Evolutionary conservation across 2,329 filamentous ascomycete genomes (phyloP).

Genomic region (Apiospora marii): DNA sequence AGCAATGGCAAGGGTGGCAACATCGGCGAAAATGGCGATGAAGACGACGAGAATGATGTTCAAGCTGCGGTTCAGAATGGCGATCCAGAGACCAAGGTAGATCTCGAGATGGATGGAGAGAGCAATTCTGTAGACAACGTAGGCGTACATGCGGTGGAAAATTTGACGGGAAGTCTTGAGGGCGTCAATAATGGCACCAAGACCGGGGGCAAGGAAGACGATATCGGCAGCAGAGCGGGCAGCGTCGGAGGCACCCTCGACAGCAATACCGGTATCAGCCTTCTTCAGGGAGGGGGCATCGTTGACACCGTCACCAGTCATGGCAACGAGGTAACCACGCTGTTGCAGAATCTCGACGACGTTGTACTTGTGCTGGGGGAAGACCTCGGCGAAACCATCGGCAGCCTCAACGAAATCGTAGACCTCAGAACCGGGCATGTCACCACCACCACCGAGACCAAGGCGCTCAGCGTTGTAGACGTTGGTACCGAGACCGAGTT

Average conservation of each 20-base stretch:
- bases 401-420: conserved; percentile 96
- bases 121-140: conserved; percentile 94
- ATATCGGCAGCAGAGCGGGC: conserved; percentile 92
- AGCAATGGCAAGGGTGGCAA: conserved; percentile 89
- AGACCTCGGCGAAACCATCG: conserved; percentile 93
- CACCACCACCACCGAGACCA: conserved; percentile 86
- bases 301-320: conserved; percentile 97
- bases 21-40: conserved; percentile 93
- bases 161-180: conserved; percentile 94
- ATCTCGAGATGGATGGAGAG: conserved; percentile 91
- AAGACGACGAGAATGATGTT: conserved; percentile 91
- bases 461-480: conserved; percentile 94
- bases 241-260: conserved; percentile 90
- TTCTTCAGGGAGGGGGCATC: conserved; percentile 93
- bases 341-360: conserved; percentile 93
- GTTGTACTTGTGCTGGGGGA: conserved; percentile 95
- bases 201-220: conserved; percentile 89
- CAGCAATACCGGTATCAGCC: conserved; percentile 95
- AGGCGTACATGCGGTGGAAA: conserved; percentile 96
- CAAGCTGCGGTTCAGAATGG: conserved; percentile 82
- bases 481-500: conserved; percentile 91
- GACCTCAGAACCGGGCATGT: conserved; percentile 92
- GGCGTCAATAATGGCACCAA: conserved; percentile 91
- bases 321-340: conserved; percentile 91
- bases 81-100: conserved; percentile 91